These are phyloP conservation scores for Pseudogymnoascus verrucosus DNA, from an alignment of 2,329 filamentous ascomycete species.

Conservation along the genomic window DNA sequence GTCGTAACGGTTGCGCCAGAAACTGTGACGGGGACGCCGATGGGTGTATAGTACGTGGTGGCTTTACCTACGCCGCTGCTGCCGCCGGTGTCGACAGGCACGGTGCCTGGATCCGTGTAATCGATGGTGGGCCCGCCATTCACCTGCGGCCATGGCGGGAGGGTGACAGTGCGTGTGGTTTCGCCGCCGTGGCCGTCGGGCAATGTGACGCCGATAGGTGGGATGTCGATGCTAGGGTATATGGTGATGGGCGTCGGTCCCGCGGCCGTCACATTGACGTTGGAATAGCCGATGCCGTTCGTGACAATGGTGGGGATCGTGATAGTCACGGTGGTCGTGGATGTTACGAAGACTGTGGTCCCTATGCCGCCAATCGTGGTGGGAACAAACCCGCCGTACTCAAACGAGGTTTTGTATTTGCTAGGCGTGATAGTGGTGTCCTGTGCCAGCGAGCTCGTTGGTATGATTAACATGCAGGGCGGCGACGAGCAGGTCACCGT, in stretches of 20 bases:
- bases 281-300: background rate
- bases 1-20: conserved; percentile 14
- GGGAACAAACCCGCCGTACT: conserved; percentile 11
- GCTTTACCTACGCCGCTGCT: background rate
- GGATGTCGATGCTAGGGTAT: conserved; percentile 15
- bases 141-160: conserved; percentile 20
- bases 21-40: conserved; percentile 10
- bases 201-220: conserved; percentile 13
- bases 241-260: conserved; percentile 9
- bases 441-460: conserved; percentile 15
- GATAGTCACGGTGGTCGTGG: background rate
- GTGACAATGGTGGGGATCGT: background rate
- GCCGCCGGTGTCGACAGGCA: conserved; percentile 6
- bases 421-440: conserved; percentile 15
- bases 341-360: background rate
- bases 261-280: background rate
- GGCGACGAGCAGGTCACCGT: conserved; percentile 14
- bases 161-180: conserved; percentile 14
- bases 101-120: conserved; percentile 8
- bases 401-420: conserved; percentile 18
- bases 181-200: conserved; percentile 15
- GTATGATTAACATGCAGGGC: conserved; percentile 21
- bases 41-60: background rate
- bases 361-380: background rate
- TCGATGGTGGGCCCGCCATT: conserved; percentile 2